Evolutionary conservation across 2,329 filamentous ascomycete species (phyloP), one percentile per base, ranked within the genome.

Genomic region (Lachnellula occidentalis): DNA sequence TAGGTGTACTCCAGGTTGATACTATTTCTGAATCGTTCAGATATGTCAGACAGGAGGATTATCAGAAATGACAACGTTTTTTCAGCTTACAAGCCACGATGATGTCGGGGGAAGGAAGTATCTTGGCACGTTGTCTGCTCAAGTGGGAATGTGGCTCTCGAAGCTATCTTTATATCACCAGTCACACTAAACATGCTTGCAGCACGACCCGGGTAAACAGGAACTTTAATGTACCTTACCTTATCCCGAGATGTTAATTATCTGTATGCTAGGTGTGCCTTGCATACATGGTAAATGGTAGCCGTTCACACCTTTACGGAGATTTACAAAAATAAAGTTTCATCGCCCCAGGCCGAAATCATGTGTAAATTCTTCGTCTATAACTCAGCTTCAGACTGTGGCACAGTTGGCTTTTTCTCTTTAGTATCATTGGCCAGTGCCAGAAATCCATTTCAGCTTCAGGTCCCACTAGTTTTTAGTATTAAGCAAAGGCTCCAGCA

Each of bases 341-440:
- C 37, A 49, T 45, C 21, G 42, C n/a, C n/a, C n/a, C n/a, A n/a
- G n/a, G n/a, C 54, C 50, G 34, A 50, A 49, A 43, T 34, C 31
- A 43, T 39, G 19, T 53, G 45, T 50, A 34, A 53, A 45, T 45
- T 53, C 54, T 47, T 46, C 46, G 43, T 51, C 43, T 41, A 41
- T 43, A 51, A 42, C 45, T 58, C 56, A 59, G 57, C 57, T 58
- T 46, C 15, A 49, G 42, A 48, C 54, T 17, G 53, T 61, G 59
- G 57, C 50, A 56, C 49, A 34, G 49, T 57, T 48, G 59, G 58
- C 58, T 54, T 48, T 43, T 43, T 56, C 22, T 34, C 45, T 15
- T 11, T 22, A n/a, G n/a, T 22, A 4, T 39, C 15, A 61, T 57
- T 61, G 54, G 59, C 45, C 45, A 57, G 54, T 49, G 52, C 41